Evolutionary conservation across 108 stramenopile genomes (phyloP).

Genomic region (Stephanodiscus minutulus): DNA sequence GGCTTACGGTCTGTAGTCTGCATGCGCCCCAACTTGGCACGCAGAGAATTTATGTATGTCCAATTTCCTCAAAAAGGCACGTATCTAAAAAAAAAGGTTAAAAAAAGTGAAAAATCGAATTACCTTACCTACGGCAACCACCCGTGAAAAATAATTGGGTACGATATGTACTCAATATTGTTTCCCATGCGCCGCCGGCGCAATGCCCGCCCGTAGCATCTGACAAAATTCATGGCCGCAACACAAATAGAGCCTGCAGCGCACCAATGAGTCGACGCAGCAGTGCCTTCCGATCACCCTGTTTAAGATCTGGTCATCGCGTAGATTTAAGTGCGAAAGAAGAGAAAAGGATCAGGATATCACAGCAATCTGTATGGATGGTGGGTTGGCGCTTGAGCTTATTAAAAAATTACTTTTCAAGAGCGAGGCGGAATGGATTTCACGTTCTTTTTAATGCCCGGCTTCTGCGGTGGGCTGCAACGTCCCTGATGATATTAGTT

Average conservation of each 20-base stretch:
- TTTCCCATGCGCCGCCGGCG: too few relatives aligned
- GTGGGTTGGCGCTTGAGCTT: constrained; percentile 10
- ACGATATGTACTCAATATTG: too few relatives aligned
- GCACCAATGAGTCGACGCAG: constrained; percentile 2
- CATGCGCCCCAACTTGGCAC: too few relatives aligned
- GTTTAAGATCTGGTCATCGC: background rate
- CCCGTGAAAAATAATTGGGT: too few relatives aligned
- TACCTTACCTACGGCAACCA: too few relatives aligned
- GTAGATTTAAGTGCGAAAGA: background rate
- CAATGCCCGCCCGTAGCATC: too few relatives aligned
- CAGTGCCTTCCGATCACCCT: background rate
- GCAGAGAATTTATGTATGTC: too few relatives aligned
- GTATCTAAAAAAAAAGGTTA: too few relatives aligned
- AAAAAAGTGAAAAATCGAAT: too few relatives aligned
- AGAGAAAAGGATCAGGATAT: constrained; percentile 21
- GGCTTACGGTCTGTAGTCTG: too few relatives aligned
- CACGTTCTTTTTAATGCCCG: background rate
- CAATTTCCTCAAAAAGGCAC: too few relatives aligned
- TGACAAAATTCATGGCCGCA: too few relatives aligned
- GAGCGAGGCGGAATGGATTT: constrained; percentile 10
- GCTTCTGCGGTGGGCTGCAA: constrained; percentile 2
- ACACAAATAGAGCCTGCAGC: background rate
- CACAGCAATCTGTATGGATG: constrained; percentile 17
- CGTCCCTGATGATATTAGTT: constrained; percentile 1
- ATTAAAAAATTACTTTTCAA: background rate